Conservation (phyloP, 2,329 filamentous ascomycete genomes). For the Aureobasidium sp. region DNA sequence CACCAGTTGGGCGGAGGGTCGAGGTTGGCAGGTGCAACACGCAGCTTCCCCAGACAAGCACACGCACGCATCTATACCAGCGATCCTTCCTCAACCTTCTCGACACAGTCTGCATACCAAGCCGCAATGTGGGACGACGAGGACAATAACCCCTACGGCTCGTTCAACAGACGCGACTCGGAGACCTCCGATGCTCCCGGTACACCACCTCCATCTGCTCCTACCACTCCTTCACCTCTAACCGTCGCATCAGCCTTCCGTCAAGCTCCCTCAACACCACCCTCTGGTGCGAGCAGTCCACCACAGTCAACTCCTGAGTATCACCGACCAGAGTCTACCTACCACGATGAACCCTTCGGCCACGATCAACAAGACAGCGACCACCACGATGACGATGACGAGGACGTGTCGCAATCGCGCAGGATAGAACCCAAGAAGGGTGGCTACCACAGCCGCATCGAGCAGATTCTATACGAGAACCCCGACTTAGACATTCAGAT, state of each 20-base stretch:
- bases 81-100: not conserved
- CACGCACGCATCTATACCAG: not conserved
- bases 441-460: slow-evolving; percentile 88
- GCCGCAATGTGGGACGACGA: slow-evolving; percentile 94
- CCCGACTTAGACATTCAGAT: slow-evolving; percentile 86
- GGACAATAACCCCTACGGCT: slow-evolving; percentile 96
- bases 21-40: not conserved
- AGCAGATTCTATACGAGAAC: slow-evolving; percentile 95
- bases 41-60: slow-evolving; percentile 12
- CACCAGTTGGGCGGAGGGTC: not conserved
- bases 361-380: slow-evolving; percentile 59
- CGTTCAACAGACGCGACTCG: slow-evolving; percentile 82
- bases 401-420: slow-evolving; percentile 41
- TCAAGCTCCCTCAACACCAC: slow-evolving; percentile 22
- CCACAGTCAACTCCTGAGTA: slow-evolving; percentile 6
- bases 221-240: not conserved
- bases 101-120: slow-evolving; percentile 8
- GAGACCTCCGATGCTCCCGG: slow-evolving; percentile 60
- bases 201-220: slow-evolving; percentile 26
- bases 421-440: slow-evolving; percentile 61
- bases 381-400: slow-evolving; percentile 48
- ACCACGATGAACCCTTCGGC: slow-evolving; percentile 49
- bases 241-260: slow-evolving; percentile 9
- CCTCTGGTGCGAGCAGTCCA: slow-evolving; percentile 19
- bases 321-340: slow-evolving; percentile 8